Conservation (phyloP, 192 early-diverging fungal genomes). For the Spizellomyces sp. region DNA sequence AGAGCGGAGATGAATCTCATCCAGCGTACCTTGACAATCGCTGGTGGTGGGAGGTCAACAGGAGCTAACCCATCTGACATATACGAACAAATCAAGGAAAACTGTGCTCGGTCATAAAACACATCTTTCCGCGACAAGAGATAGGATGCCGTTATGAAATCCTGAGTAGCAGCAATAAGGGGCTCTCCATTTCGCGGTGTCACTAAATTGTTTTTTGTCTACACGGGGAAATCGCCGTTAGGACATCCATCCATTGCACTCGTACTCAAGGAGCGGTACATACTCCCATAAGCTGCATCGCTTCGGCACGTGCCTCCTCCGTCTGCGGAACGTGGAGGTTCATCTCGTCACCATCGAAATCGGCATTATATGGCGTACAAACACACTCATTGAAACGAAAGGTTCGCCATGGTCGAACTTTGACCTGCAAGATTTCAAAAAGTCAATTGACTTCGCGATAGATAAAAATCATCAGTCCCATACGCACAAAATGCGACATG, state of each 20-base stretch:
- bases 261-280: too few species aligned
- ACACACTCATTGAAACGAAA: constrained; percentile 99
- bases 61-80: constrained; percentile 82
- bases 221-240: not conserved
- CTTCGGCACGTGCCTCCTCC: constrained; percentile 96
- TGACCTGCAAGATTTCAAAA: constrained; percentile 45
- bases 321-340: constrained; percentile 99
- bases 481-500: constrained; percentile 90
- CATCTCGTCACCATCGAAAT: constrained; percentile 99
- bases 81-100: constrained; percentile 90
- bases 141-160: constrained; percentile 98
- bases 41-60: constrained; percentile 92
- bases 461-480: not conserved
- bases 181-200: constrained; percentile 99
- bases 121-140: constrained; percentile 90
- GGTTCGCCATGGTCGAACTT: constrained; percentile 94
- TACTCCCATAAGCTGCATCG: constrained; percentile 90
- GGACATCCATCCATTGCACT: too few species aligned
- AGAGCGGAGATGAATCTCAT: not conserved
- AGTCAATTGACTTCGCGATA: constrained; percentile 14
- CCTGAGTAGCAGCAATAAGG: constrained; percentile 98
- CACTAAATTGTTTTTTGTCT: constrained; percentile 91
- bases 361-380: constrained; percentile 99
- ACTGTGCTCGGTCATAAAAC: constrained; percentile 93
- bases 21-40: constrained; percentile 69